Evolutionary conservation across 78 protist genomes (phyloP).

Genomic region (Acrasis kona): DNA sequence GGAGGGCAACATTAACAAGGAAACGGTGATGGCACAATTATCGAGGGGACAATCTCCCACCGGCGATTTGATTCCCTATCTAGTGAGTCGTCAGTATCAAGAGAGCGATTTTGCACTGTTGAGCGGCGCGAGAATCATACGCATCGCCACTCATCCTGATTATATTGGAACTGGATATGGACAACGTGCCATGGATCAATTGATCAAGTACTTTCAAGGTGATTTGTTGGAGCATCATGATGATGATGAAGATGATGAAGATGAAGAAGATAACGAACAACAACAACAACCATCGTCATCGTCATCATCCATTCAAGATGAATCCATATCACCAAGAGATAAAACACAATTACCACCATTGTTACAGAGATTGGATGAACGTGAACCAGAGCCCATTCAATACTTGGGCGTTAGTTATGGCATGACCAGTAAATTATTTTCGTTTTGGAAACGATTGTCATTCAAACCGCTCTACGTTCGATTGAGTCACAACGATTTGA

Average conservation of each 20-base stretch:
- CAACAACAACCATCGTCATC: neutral
- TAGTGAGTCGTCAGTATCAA: slow-evolving; percentile 59
- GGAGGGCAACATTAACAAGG: slow-evolving; percentile 43
- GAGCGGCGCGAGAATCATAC: slow-evolving; percentile 92
- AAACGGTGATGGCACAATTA: slow-evolving; percentile 31
- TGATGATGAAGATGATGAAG: neutral
- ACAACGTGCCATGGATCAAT: slow-evolving; percentile 65
- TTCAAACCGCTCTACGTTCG: slow-evolving; percentile 74
- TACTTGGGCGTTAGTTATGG: slow-evolving; percentile 93
- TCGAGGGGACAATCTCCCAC: slow-evolving; percentile 60
- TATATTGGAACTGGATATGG: slow-evolving; percentile 92
- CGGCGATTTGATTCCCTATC: slow-evolving; percentile 99
- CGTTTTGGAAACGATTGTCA: slow-evolving; percentile 73
- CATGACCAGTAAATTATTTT: slow-evolving; percentile 59
- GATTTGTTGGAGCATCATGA: slow-evolving; percentile 11
- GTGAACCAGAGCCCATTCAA: slow-evolving; percentile 64
- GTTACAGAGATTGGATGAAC: slow-evolving; percentile 40
- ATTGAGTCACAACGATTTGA: slow-evolving; percentile 73
- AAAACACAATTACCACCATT: slow-evolving; percentile 69
- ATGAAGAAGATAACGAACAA: neutral
- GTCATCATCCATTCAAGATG: neutral
- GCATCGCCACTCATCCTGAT: slow-evolving; percentile 96
- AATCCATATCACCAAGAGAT: neutral
- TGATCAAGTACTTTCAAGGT: slow-evolving; percentile 74
- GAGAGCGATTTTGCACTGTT: slow-evolving; percentile 84